phyloP scores from a whole-genome alignment of 345 rosid genomes.

The Aegle marmelos region DNA sequence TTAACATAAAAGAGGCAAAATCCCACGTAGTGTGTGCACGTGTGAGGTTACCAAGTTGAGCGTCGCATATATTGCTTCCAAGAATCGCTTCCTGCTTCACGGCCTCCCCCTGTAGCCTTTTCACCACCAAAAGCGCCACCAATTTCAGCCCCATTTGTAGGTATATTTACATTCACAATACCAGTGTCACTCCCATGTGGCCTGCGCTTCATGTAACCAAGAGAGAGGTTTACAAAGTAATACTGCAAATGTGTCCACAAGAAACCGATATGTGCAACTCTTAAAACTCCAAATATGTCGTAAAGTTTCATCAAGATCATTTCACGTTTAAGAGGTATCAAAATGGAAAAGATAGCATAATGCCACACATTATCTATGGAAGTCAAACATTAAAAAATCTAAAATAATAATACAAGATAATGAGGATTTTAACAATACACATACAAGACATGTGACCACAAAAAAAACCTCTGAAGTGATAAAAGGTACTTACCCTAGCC shows the following conservation, averaged over 20 bases:
- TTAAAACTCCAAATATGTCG: neutral
- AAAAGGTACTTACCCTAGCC: slow-evolving; percentile 67
- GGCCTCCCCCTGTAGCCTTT: slow-evolving; percentile 95
- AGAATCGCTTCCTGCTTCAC: slow-evolving; percentile 98
- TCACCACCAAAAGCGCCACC: slow-evolving; percentile 98
- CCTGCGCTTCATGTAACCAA: slow-evolving; percentile 30
- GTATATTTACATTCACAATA: slow-evolving; percentile 90
- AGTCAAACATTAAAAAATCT: neutral
- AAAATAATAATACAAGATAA: neutral
- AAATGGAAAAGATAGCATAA: neutral
- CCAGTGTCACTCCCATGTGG: slow-evolving; percentile 96
- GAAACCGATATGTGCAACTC: neutral
- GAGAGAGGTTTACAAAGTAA: neutral
- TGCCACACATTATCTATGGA: neutral
- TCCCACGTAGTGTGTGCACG: neutral
- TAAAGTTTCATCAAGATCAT: neutral
- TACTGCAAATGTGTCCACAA: neutral
- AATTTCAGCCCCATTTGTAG: slow-evolving; percentile 98
- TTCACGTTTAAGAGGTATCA: neutral
- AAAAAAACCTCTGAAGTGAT: neutral
- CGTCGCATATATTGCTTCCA: slow-evolving; percentile 99
- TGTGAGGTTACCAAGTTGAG: slow-evolving; percentile 70
- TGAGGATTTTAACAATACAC: too few relatives aligned
- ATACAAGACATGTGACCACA: neutral
- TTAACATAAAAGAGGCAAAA: neutral